A percentile compares a stretch with the other conserved stretches of the same genome.
These are phyloP conservation scores for Blastomyces emzantsi DNA, from an alignment of 2,329 filamentous ascomycete genomes.

Conservation along the genomic window DNA sequence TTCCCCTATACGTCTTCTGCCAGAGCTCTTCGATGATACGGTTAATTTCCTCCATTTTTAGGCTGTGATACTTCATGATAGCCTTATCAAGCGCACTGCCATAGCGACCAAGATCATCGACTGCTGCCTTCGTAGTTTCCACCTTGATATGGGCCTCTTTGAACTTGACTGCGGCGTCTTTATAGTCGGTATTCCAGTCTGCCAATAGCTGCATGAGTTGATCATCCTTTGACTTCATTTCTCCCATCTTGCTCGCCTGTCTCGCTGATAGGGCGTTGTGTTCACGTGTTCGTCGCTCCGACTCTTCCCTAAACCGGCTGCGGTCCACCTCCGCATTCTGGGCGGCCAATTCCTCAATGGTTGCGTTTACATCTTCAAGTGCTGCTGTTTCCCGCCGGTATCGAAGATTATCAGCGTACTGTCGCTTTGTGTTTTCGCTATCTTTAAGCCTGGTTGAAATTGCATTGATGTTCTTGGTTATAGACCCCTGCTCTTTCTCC, in stretches of 20 bases:
- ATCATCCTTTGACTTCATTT: slow-evolving; percentile 75
- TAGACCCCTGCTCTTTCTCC: slow-evolving; percentile 57
- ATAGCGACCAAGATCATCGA: slow-evolving; percentile 81
- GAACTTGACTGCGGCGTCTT: slow-evolving; percentile 69
- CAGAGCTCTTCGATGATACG: slow-evolving; percentile 91
- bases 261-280: slow-evolving; percentile 63
- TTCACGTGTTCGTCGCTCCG: slow-evolving; percentile 55
- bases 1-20: slow-evolving; percentile 93
- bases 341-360: slow-evolving; percentile 65
- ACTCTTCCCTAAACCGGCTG: slow-evolving; percentile 62
- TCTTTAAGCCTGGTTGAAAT: slow-evolving; percentile 69
- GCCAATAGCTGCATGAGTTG: slow-evolving; percentile 62
- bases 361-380: slow-evolving; percentile 56
- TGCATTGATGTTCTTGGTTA: slow-evolving; percentile 65
- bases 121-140: slow-evolving; percentile 82
- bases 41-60: slow-evolving; percentile 99
- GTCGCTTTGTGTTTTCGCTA: slow-evolving; percentile 72
- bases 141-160: slow-evolving; percentile 83
- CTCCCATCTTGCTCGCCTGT: slow-evolving; percentile 63
- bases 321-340: slow-evolving; percentile 79
- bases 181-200: slow-evolving; percentile 81
- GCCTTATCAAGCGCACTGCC: slow-evolving; percentile 80
- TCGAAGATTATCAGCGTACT: slow-evolving; percentile 79
- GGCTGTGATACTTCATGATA: slow-evolving; percentile 90
- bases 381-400: slow-evolving; percentile 67